Conservation (phyloP, 192 early-diverging fungal genomes). For the Diversispora eburnea region DNA sequence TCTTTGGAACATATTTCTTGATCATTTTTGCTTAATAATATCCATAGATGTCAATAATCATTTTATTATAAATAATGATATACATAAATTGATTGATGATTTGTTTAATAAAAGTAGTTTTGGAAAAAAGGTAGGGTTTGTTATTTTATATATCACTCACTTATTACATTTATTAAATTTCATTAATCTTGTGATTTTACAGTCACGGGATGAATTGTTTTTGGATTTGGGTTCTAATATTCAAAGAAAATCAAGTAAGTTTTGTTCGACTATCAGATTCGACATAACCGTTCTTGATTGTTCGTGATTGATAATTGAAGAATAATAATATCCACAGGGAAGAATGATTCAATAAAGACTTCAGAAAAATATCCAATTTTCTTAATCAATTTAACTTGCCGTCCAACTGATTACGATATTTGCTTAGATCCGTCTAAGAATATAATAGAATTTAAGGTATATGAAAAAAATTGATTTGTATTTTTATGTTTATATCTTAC, state of each 20-base stretch:
- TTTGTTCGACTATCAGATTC: not conserved
- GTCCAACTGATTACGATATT: conserved; percentile 44
- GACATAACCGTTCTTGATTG: not conserved
- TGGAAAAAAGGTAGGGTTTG: conserved; percentile 18
- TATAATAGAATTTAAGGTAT: conserved; percentile 52
- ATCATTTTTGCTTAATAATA: not conserved
- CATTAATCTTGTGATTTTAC: not conserved
- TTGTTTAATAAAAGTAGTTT: conserved; percentile 38
- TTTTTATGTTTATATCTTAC: not conserved
- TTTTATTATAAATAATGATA: conserved; percentile 34
- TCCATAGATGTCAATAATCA: conserved; percentile 49
- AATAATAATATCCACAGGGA: not conserved
- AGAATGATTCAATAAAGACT: conserved; percentile 29
- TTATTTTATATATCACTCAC: not conserved
- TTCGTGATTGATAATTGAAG: not conserved
- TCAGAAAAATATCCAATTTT: conserved; percentile 51
- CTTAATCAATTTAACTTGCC: conserved; percentile 50
- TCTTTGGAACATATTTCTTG: not conserved
- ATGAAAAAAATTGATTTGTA: not conserved
- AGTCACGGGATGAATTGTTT: not conserved
- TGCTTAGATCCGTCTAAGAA: conserved; percentile 54
- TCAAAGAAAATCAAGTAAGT: not conserved
- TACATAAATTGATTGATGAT: conserved; percentile 43
- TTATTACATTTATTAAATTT: not conserved
- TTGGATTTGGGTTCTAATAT: not conserved